Conservation (phyloP, 768 basidiomycete species). For the Thelephora ganbajun region DNA sequence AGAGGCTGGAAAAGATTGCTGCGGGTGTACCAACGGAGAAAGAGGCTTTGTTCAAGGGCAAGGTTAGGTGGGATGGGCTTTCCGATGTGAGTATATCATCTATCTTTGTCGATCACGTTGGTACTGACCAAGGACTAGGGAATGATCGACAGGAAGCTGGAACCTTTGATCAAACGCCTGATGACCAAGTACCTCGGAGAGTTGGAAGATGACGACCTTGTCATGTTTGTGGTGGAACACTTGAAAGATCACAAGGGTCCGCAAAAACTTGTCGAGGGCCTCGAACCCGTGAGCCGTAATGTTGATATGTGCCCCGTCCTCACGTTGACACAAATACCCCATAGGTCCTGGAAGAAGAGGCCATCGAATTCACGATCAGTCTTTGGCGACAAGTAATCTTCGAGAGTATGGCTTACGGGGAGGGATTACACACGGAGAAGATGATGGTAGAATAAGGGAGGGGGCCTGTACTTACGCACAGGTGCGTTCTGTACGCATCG, state of each 20-base stretch:
- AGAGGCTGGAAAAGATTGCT: slow-evolving; percentile 67
- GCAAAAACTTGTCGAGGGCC: slow-evolving; percentile 72
- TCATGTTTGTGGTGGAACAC: slow-evolving; percentile 89
- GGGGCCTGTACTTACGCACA: slow-evolving; percentile 1
- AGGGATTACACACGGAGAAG: slow-evolving; percentile 77
- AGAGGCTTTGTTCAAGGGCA: slow-evolving; percentile 67
- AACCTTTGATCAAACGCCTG: slow-evolving; percentile 67
- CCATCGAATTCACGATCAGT: slow-evolving; percentile 56
- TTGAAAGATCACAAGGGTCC: slow-evolving; percentile 83
- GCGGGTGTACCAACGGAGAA: slow-evolving; percentile 63
- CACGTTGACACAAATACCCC: neutral
- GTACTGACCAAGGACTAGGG: slow-evolving; percentile 24
- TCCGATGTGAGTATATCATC: slow-evolving; percentile 53
- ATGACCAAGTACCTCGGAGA: slow-evolving; percentile 87
- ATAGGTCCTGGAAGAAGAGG: slow-evolving; percentile 90
- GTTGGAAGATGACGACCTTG: slow-evolving; percentile 84
- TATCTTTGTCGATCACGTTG: neutral
- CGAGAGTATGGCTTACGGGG: slow-evolving; percentile 87
- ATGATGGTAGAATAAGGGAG: slow-evolving; percentile 56
- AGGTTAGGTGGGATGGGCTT: slow-evolving; percentile 86
- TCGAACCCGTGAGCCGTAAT: slow-evolving; percentile 68
- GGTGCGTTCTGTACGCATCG: slow-evolving; percentile 7
- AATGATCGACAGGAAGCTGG: slow-evolving; percentile 75
- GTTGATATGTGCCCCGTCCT: neutral
- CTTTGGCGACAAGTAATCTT: slow-evolving; percentile 92